Percentiles rank a stretch among this genome's conserved stretches.
phyloP scores from a whole-genome alignment of 257 asterid species.

The Solanum tacnaense region DNA sequence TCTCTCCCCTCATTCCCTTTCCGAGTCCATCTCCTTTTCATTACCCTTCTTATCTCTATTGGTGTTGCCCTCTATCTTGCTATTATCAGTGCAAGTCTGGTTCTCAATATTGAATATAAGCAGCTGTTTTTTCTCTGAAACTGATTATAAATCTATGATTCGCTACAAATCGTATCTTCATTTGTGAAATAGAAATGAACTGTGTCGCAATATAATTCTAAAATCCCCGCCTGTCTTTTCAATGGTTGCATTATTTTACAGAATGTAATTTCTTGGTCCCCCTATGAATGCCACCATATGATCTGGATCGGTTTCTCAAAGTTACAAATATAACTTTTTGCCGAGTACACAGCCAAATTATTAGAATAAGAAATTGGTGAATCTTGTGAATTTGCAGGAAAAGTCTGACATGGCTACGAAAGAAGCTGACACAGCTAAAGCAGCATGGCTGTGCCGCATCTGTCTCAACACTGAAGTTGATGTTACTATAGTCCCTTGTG shows the following conservation, averaged over 20 bases:
- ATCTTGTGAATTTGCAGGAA: constrained; percentile 44
- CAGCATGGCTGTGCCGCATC: constrained; percentile 89
- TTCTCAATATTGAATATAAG: background rate
- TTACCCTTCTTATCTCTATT: background rate
- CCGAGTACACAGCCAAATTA: background rate
- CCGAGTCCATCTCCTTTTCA: background rate
- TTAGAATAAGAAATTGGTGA: background rate
- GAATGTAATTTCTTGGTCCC: background rate
- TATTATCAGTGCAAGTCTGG: background rate
- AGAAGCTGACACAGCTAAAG: constrained; percentile 95
- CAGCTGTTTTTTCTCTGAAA: background rate
- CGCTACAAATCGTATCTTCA: background rate
- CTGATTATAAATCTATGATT: background rate
- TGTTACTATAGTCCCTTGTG: constrained; percentile 73
- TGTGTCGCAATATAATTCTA: background rate
- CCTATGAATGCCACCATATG: background rate
- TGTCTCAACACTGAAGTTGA: constrained; percentile 82
- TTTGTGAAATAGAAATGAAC: background rate
- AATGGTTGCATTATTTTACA: background rate
- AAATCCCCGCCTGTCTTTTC: background rate
- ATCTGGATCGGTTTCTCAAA: background rate
- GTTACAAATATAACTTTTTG: background rate
- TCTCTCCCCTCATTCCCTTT: background rate
- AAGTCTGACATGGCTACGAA: constrained; percentile 64
- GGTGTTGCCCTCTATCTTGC: background rate